phyloP scores from a whole-genome alignment of 73 alveolate genomes.

The Paramecium sonneborni region DNA sequence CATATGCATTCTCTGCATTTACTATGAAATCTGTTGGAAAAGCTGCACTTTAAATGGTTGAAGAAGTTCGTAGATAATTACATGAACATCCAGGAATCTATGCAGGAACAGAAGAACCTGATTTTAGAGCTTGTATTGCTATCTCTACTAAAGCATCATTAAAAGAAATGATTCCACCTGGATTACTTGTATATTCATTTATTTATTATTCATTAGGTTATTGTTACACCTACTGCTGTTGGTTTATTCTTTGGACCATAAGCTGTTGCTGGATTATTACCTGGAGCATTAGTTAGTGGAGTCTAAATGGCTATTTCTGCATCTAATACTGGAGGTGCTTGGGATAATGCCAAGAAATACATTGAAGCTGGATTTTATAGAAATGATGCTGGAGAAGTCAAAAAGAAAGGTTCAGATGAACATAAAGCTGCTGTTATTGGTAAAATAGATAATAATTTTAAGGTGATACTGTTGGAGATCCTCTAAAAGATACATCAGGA shows the following conservation, averaged over 20 bases:
- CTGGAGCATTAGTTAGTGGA: constrained; percentile 93
- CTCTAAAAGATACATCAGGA: constrained; percentile 93
- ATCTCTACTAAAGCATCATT: constrained; percentile 89
- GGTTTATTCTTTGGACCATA: constrained; percentile 89
- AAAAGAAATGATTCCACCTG: constrained; percentile 88
- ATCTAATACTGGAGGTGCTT: constrained; percentile 89
- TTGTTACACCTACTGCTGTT: constrained; percentile 81
- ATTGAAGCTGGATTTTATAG: constrained; percentile 74
- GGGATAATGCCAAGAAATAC: constrained; percentile 93
- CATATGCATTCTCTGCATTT: constrained; percentile 93
- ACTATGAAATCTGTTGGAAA: constrained; percentile 97
- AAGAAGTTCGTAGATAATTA: constrained; percentile 87
- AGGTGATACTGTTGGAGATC: constrained; percentile 98
- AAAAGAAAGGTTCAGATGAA: constrained; percentile 78
- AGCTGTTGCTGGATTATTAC: constrained; percentile 90
- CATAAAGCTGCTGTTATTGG: constrained; percentile 82
- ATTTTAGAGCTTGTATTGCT: constrained; percentile 83
- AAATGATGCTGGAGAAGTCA: constrained; percentile 66
- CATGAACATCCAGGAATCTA: constrained; percentile 69
- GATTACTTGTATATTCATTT: constrained; percentile 68
- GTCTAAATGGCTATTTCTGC: constrained; percentile 87
- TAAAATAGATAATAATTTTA: not conserved
- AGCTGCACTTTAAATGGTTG: constrained; percentile 95
- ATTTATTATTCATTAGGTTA: not conserved
- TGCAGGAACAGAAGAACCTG: constrained; percentile 80